Evolutionary conservation across 1,139 yeast genomes (phyloP), one percentile per base, ranked within the genome.

Genomic region (Debaryomycetaceae sp.): DNA sequence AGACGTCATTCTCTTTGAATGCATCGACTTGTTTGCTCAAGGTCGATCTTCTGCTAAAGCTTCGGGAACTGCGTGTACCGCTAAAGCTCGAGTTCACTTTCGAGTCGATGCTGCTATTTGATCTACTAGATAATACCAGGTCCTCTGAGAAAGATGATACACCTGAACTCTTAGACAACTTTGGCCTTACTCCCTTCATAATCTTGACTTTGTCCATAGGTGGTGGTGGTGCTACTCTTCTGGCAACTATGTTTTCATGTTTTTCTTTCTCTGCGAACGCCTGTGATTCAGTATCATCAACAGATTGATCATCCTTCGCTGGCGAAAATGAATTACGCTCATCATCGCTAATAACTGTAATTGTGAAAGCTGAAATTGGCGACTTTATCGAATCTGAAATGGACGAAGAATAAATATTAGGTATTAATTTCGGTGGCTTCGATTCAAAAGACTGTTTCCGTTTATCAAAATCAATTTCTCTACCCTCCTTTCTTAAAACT

Each of bases 391-490:
- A 45, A 49, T 69, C 69, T 0, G 63, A 59, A 4, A 72, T 69
- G 1, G 77, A 72, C 0, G 76, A 71, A 0, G 76, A 67, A 47
- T 70, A 71, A 14, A 72, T 73, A 47, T 70, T 73, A 6, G 76
- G 72, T 33, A 72, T 72, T 40, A 68, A 53, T 45, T 71, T 71
- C 0, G 78, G 77, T 1, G 75, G 66, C 43, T 70, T 72, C 4
- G 63, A 51, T 38, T 76, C 82, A 55, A 79, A 85, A 0, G 95
- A 84, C 42, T 83, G 81, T 38, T 96, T 68, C 44, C 91, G 72
- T 55, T 87, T 84, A 56, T 88, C 95, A 59, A 88, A 87, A 63
- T 89, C 90, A 46, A 88, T 87, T 57, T 86, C 95, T 27, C 79
- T 68, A 13, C 77, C 76, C 37, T 78, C 81, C n/a, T 83, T 80